These are phyloP conservation scores for Rhizopogon salebrosus DNA, from an alignment of 768 basidiomycete genomes.

Conservation along the genomic window DNA sequence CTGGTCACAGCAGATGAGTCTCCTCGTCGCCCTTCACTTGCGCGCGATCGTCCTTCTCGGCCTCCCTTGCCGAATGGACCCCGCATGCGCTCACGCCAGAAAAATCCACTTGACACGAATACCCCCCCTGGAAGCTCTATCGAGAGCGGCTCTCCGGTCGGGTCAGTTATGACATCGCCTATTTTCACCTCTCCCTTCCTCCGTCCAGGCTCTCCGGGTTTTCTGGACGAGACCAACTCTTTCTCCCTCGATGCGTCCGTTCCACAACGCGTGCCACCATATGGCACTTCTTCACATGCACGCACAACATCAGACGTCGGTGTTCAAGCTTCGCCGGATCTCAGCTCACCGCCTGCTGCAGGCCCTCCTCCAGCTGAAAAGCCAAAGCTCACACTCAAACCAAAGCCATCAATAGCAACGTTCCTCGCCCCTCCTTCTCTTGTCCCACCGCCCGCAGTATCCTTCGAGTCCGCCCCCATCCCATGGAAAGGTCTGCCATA, in stretches of 20 bases:
- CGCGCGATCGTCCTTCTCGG: constrained; percentile 19
- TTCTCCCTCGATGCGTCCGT: constrained; percentile 1
- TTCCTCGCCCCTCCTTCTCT: constrained; percentile 29
- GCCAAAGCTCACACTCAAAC: constrained; percentile 5
- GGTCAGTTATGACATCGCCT: neutral
- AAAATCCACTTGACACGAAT: constrained; percentile 10
- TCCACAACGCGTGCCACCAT: neutral
- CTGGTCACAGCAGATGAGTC: constrained; percentile 9
- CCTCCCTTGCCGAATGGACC: constrained; percentile 17
- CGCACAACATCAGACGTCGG: constrained; percentile 7
- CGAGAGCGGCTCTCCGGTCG: constrained; percentile 6
- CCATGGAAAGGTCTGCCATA: constrained; percentile 65
- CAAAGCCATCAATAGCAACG: constrained; percentile 14
- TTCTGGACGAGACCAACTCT: neutral
- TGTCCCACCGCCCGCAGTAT: constrained; percentile 43
- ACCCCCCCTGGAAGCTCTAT: constrained; percentile 2
- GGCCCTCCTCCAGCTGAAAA: constrained; percentile 5
- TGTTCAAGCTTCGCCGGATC: constrained; percentile 6
- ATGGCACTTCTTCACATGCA: neutral
- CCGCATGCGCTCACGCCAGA: constrained; percentile 12
- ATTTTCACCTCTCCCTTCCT: neutral
- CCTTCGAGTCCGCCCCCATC: constrained; percentile 53
- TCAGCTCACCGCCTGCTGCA: constrained; percentile 1
- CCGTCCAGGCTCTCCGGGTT: constrained; percentile 1
- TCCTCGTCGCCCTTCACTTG: constrained; percentile 7